Evolutionary conservation across 306 rosid species (phyloP), one percentile per base, ranked within the genome.

Genomic region (Hippophae rhamnoides): DNA sequence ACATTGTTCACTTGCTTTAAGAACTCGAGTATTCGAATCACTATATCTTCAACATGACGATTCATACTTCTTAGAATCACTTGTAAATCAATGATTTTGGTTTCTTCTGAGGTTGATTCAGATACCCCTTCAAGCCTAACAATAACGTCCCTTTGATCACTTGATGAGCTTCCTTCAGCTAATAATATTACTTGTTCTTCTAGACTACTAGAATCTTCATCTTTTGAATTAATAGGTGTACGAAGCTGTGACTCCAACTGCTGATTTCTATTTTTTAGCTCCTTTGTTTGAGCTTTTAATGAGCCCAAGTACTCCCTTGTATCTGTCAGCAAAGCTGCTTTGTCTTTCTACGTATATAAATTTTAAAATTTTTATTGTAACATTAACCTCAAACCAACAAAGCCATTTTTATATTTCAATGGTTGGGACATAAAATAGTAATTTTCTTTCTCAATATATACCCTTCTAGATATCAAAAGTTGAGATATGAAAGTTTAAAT

Each of bases 21-120:
- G 80, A 90, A 82, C 64, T 74, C 94, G 76, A 90, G 64, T 41
- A 87, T 64, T 2, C 82, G 73, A 57, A 87, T 82, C 60, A 78
- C 52, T 4, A 78, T 8, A 69, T 84, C 86, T 51, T 61, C 78
- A 13, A 74, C 73, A 9, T 76, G 70, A 55, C 63, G 12, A 62
- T 77, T 73, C 13, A 89, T 18, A 18, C 23, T 83, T 60, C 85
- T 87, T 47, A 67, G 50, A 6, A 51, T 65, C 64, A 90, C 89
- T 56, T 73, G 84, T 81, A 90, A 69, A 8, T 87, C 87, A 25
- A 81, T 18, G n/a, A 31, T 31, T 31, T 67, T 46, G 9, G 68
- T 77, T 42, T 77, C 70, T 51, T 83, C 72, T 13, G 86, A 78
- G 60, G 81, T 75, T 12, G 87, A 59, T 69, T 71, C 84, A 23